These are phyloP conservation scores for Penicillium glabrum DNA, from an alignment of 2,329 filamentous ascomycete species.

Conservation along the genomic window DNA sequence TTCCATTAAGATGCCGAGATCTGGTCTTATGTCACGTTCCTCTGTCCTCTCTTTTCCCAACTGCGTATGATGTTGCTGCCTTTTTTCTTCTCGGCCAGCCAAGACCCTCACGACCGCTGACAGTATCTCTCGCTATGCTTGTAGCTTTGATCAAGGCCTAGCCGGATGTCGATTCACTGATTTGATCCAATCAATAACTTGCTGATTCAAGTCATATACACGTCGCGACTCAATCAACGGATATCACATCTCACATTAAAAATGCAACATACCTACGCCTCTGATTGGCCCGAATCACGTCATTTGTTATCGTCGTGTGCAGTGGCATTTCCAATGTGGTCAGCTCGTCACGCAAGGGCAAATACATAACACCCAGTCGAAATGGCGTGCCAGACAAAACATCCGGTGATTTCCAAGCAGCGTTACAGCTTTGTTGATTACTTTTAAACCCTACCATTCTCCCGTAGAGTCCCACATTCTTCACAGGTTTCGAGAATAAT, in stretches of 20 bases:
- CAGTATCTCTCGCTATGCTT: neutral
- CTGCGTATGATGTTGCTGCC: neutral
- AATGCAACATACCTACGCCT: neutral
- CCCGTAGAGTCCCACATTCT: neutral
- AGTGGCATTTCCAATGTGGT: slow-evolving; percentile 2
- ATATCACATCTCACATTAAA: neutral
- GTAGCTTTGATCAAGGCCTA: neutral
- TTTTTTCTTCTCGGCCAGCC: neutral
- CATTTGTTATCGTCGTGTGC: neutral
- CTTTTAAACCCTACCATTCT: neutral
- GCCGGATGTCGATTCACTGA: neutral
- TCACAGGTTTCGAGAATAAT: neutral
- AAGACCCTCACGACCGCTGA: neutral
- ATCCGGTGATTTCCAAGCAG: slow-evolving; percentile 20
- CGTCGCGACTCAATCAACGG: neutral
- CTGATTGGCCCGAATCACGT: neutral
- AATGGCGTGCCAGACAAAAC: slow-evolving; percentile 29
- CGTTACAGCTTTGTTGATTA: neutral
- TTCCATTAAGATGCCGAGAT: neutral
- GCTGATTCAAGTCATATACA: neutral
- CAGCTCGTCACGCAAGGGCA: slow-evolving; percentile 13
- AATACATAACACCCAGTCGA: slow-evolving; percentile 23
- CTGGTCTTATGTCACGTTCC: neutral
- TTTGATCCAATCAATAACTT: neutral
- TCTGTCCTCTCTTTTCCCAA: neutral